Conservation (phyloP, 2,329 filamentous ascomycete genomes). For the Calonectria montana region DNA sequence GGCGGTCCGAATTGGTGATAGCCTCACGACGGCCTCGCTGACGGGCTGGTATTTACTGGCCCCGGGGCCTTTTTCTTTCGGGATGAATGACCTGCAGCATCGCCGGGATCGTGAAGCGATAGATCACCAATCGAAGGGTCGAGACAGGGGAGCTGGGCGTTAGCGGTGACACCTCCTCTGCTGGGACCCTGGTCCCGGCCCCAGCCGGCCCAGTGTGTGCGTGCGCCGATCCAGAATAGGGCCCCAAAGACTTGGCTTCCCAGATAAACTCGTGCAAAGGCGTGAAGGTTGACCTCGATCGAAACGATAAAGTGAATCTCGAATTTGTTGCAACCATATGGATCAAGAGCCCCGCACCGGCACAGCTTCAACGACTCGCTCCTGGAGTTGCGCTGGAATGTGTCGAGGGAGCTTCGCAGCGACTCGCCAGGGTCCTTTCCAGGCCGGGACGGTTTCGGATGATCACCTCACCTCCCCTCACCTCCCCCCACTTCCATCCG, state of each 20-base stretch:
- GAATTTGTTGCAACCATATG: conserved; percentile 6
- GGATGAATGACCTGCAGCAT: conserved; percentile 25
- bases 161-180: conserved; percentile 1
- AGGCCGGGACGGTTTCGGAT: conserved; percentile 2
- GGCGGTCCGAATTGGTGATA: conserved; percentile 8
- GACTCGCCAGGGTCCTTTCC: neutral
- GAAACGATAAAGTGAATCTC: conserved; percentile 2
- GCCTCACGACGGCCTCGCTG: conserved; percentile 7
- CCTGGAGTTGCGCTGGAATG: conserved; percentile 7
- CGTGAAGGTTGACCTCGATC: conserved; percentile 6
- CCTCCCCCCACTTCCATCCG: neutral
- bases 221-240: neutral
- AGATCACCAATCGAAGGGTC: conserved; percentile 22
- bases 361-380: neutral
- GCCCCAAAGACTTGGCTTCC: neutral
- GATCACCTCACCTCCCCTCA: neutral
- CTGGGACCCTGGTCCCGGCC: neutral
- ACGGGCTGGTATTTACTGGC: conserved; percentile 10
- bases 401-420: conserved; percentile 5
- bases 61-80: neutral
- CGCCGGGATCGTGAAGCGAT: conserved; percentile 16
- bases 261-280: conserved; percentile 1
- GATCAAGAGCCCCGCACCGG: neutral
- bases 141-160: conserved; percentile 10
- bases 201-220: neutral